phyloP scores from a whole-genome alignment of 2,329 filamentous ascomycete species.

The Chaetothyriales sp. region DNA sequence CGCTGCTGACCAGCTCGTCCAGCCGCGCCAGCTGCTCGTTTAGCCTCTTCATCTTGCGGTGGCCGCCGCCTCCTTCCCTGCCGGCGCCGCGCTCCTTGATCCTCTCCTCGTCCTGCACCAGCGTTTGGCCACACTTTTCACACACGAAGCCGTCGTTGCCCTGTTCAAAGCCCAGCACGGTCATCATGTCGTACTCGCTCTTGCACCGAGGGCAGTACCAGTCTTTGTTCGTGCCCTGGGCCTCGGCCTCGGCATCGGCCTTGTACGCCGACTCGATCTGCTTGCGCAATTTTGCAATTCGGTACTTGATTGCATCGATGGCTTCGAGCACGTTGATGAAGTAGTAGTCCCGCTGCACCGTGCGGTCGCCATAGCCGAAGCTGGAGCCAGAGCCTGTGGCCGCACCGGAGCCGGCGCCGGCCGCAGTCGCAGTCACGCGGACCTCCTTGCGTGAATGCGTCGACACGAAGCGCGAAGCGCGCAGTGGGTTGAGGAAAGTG shows the following conservation, averaged over 20 bases:
- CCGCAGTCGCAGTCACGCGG: constrained; percentile 37
- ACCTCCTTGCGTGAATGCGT: constrained; percentile 63
- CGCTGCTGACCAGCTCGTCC: constrained; percentile 34
- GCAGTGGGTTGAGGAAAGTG: constrained; percentile 71
- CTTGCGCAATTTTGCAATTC: constrained; percentile 75
- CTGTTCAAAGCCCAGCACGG: constrained; percentile 71
- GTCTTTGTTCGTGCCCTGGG: constrained; percentile 65
- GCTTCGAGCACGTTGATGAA: constrained; percentile 91
- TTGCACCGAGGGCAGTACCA: constrained; percentile 73
- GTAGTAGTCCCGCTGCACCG: constrained; percentile 83
- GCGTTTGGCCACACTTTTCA: constrained; percentile 52
- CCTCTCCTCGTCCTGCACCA: constrained; percentile 31
- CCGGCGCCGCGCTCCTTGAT: constrained; percentile 4
- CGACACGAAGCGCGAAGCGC: constrained; percentile 67
- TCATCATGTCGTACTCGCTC: constrained; percentile 57
- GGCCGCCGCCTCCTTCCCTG: constrained; percentile 33
- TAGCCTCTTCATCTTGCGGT: constrained; percentile 37
- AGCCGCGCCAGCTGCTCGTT: constrained; percentile 36
- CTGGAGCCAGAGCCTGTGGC: constrained; percentile 38
- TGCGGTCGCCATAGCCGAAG: constrained; percentile 40
- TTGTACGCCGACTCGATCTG: constrained; percentile 73
- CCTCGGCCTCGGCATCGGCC: constrained; percentile 38
- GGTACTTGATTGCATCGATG: constrained; percentile 93
- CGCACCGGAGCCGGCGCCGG: no score
- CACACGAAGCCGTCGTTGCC: constrained; percentile 61